phyloP scores from a whole-genome alignment of 2,329 filamentous ascomycete species.

The Gnomoniopsis smithogilvyi region DNA sequence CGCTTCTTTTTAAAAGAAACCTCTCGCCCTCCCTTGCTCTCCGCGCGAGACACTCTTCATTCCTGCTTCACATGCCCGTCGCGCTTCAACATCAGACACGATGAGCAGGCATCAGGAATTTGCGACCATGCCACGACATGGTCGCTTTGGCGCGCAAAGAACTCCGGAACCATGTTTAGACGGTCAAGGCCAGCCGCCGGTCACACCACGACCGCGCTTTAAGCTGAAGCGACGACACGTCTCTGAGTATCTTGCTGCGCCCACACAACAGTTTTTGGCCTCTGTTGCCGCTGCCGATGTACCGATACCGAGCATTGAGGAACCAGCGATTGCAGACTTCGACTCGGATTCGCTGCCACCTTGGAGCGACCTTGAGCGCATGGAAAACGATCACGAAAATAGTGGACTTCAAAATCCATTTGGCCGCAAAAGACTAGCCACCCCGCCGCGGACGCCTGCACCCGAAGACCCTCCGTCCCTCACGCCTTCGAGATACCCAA shows the following conservation, averaged over 20 bases:
- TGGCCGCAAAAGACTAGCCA: constrained; percentile 41
- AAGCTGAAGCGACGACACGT: constrained; percentile 53
- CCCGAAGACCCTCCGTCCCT: constrained; percentile 42
- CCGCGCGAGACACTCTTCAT: background rate
- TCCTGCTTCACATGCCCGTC: background rate
- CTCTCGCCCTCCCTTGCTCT: background rate
- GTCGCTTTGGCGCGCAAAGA: constrained; percentile 39
- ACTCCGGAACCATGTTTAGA: constrained; percentile 50
- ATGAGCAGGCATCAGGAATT: constrained; percentile 14
- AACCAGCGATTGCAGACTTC: constrained; percentile 36
- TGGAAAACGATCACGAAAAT: constrained; percentile 23
- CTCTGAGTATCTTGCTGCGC: constrained; percentile 47
- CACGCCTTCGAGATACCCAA: constrained; percentile 48
- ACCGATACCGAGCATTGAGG: constrained; percentile 63
- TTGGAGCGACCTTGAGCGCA: constrained; percentile 38
- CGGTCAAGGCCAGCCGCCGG: constrained; percentile 39
- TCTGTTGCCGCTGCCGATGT: constrained; percentile 64
- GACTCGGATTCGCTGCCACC: constrained; percentile 20
- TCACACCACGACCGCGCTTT: constrained; percentile 51
- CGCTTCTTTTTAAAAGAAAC: background rate
- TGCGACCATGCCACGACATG: constrained; percentile 30
- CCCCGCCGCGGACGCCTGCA: constrained; percentile 59
- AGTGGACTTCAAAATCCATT: constrained; percentile 23
- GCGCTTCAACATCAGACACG: constrained; percentile 7
- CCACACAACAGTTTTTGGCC: constrained; percentile 64